A percentile compares a stretch with the other conserved stretches of the same genome.
phyloP scores from a whole-genome alignment of 2,329 filamentous ascomycete genomes.

The Zymoseptoria passerinii region DNA sequence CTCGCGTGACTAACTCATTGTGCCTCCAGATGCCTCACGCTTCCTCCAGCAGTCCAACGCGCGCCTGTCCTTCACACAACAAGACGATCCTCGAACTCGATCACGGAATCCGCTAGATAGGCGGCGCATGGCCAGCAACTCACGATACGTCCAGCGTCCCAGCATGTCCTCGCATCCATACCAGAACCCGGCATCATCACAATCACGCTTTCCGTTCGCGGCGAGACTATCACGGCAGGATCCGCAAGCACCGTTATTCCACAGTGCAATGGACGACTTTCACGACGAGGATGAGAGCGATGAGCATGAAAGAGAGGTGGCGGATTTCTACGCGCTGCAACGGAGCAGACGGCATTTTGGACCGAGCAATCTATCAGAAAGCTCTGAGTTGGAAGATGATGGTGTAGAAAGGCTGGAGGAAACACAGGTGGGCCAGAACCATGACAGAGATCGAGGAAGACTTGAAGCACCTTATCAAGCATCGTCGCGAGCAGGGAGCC shows the following conservation, averaged over 20 bases:
- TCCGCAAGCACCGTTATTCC: conserved; percentile 79
- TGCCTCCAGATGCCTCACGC: conserved; percentile 72
- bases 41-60: conserved; percentile 97
- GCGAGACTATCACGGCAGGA: conserved; percentile 62
- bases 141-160: conserved; percentile 42
- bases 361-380: conserved; percentile 73
- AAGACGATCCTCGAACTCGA: conserved; percentile 30
- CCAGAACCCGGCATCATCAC: conserved; percentile 59
- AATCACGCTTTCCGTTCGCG: conserved; percentile 69
- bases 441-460: conserved; percentile 36
- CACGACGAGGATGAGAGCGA: conserved; percentile 72
- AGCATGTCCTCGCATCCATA: conserved; percentile 64
- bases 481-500: conserved; percentile 33
- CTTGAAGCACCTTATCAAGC: conserved; percentile 29
- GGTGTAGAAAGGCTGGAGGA: conserved; percentile 35
- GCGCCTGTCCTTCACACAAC: conserved; percentile 63
- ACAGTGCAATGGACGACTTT: conserved; percentile 82
- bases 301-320: conserved; percentile 64
- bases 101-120: conserved; percentile 43
- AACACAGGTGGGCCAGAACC: conserved; percentile 30
- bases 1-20: conserved; percentile 38
- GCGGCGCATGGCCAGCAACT: conserved; percentile 35
- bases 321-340: conserved; percentile 89
- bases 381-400: conserved; percentile 70
- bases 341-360: conserved; percentile 83